Percentiles rank a stretch among this genome's conserved stretches.
phyloP scores from a whole-genome alignment of 441 rosid genomes.

The Gossypium davidsonii region DNA sequence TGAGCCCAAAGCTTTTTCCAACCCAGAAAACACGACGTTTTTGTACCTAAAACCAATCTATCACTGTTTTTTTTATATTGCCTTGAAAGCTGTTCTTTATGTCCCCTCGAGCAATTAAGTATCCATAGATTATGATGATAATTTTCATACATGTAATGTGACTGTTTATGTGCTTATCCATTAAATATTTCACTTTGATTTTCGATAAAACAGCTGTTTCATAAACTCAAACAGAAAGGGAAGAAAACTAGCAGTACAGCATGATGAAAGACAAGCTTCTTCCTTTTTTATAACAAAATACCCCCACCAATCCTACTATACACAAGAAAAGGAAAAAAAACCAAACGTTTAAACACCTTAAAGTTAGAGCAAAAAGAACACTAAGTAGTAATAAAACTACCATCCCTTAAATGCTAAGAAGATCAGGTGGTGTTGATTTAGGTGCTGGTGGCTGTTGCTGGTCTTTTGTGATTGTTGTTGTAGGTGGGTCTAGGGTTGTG shows the following conservation, averaged over 20 bases:
- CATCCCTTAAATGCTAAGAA: constrained; percentile 60
- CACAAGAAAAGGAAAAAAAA: constrained; percentile 11
- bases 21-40: constrained; percentile 58
- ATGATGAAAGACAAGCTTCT: not conserved
- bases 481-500: constrained; percentile 37
- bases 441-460: constrained; percentile 19
- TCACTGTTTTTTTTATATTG: not conserved
- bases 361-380: constrained; percentile 30
- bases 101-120: constrained; percentile 25
- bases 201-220: constrained; percentile 14
- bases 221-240: constrained; percentile 19
- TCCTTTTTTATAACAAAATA: not conserved
- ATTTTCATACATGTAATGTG: not conserved
- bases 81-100: constrained; percentile 44
- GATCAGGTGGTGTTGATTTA: constrained; percentile 58
- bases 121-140: not conserved
- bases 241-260: not conserved
- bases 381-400: constrained; percentile 18
- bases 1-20: constrained; percentile 36
- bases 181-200: too few relatives aligned
- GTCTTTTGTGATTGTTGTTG: constrained; percentile 23
- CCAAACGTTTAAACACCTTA: constrained; percentile 29
- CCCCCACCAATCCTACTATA: constrained; percentile 40
- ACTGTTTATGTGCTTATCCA: too few relatives aligned
- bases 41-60: not conserved